Evolutionary conservation across 169 alveolate genomes (phyloP), one percentile per base, ranked within the genome.

Genomic region (Cytauxzoon felis): DNA sequence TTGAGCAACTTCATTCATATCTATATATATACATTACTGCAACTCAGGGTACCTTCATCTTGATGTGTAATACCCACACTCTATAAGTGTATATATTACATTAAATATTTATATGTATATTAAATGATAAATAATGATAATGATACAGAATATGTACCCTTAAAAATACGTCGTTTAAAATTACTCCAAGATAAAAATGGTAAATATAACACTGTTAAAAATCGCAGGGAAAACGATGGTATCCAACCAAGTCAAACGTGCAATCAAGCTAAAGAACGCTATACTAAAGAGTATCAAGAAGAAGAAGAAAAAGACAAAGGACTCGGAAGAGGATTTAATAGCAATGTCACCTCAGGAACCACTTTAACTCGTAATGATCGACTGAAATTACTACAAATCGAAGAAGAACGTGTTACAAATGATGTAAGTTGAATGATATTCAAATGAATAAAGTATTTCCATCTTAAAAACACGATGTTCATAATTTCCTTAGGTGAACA

Each of bases 161-260:
- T 54, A 32, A 62, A 33, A 26, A 43, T 36, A 41, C 9, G 62
- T 48, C 60, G 32, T 23, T 29, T 26, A 34, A n/a, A n/a, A n/a
- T n/a, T n/a, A n/a, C n/a, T 34, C 19, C 36, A 5, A 33, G 13
- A 40, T 5, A 52, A 36, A 24, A 52, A 27, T 5, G 42, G 34
- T 51, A 36, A 57, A 34, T 29, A 60, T 57, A 42, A 34, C 1
- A 71, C 56, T 21, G 62, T 64, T 29, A 62, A 70, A 5, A 50
- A 62, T 41, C 67, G 80, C 45, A 68, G 81, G 3, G 26, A 57
- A 67, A 63, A 60, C 50, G 36, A 50, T 19, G 64, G 59, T 26
- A 53, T 47, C 49, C 38, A 59, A 36, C 62, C 78, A n/a, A 45
- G 69, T 18, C 32, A 52, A 66, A 70, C 69, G 41, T 29, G 70